phyloP scores from a whole-genome alignment of 2,329 filamentous ascomycete genomes.

The Epichloe gansuensis region DNA sequence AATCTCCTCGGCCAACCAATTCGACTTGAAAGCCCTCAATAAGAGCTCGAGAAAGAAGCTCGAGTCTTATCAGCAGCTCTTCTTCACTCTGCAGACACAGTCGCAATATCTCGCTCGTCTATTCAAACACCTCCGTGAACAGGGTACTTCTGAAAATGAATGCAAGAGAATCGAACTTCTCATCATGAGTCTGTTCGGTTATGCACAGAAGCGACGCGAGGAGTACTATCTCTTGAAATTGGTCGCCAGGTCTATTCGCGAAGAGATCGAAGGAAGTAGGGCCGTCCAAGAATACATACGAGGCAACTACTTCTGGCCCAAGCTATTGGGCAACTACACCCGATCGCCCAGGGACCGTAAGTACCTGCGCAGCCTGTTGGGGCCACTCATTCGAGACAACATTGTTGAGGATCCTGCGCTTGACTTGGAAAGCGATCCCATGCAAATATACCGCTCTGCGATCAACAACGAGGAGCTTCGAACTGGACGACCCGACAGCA shows the following conservation, averaged over 20 bases:
- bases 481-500: slow-evolving; percentile 71
- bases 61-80: slow-evolving; percentile 92
- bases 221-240: slow-evolving; percentile 94
- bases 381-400: slow-evolving; percentile 76
- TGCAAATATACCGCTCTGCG: slow-evolving; percentile 90
- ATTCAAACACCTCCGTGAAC: slow-evolving; percentile 73
- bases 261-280: slow-evolving; percentile 66
- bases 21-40: slow-evolving; percentile 93
- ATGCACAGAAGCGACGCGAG: slow-evolving; percentile 90
- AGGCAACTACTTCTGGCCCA: slow-evolving; percentile 87
- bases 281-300: slow-evolving; percentile 76
- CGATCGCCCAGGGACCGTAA: slow-evolving; percentile 87
- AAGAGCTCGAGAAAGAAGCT: slow-evolving; percentile 93
- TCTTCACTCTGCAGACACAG: slow-evolving; percentile 94
- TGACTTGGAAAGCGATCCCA: slow-evolving; percentile 90
- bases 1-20: slow-evolving; percentile 80
- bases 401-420: slow-evolving; percentile 85
- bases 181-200: slow-evolving; percentile 93
- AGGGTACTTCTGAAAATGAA: slow-evolving; percentile 80
- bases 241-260: slow-evolving; percentile 67
- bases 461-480: slow-evolving; percentile 97
- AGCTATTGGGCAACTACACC: slow-evolving; percentile 75
- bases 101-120: slow-evolving; percentile 85
- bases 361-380: slow-evolving; percentile 77
- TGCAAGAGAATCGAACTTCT: slow-evolving; percentile 84